Base-by-base conservation (phyloP, 2,329 filamentous ascomycete genomes). In the Penicillium sp. region DNA sequence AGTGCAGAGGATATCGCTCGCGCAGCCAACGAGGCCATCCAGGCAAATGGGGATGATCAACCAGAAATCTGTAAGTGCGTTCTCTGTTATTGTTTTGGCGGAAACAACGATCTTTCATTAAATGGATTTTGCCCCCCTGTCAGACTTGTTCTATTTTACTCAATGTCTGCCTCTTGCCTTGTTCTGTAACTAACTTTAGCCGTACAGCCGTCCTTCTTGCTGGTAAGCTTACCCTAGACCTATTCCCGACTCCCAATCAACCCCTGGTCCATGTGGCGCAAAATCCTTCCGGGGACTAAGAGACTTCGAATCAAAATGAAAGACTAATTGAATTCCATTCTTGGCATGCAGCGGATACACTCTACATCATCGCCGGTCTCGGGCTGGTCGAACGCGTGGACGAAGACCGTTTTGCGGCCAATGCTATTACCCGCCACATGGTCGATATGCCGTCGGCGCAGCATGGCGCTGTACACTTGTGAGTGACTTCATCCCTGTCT, bases 391-490 rank as follows among this genome's bases (percentile, higher is more conserved):
- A 76, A 2, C 63, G 71, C 42, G 65, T 71, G 20, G 65, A 65
- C 28, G 73, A 75, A n/a, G 64, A 71, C 35, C 47, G 67, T 5
- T 77, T 71, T 61, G 56, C 53, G 15, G 68, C 72, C 12, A 77
- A 77, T 55, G 65, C 63, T 17, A 69, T 76, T 39, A 77, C 75
- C 5, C 66, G 58, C 28, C 74, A 76, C 61, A 69, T 76, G 69
- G 68, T 69, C 3, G 60, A 58, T n/a, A 71, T 71, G 59, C 73
- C 74, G 0, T 75, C 73, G 0, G 67, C 75, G 2, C 69, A 72
- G 50, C 71, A 77, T 65, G 75, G 75, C 12, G 74, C 71, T 28
- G 53, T 77, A 38, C 75, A 77, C 55, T 77, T 77, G 74, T 75
- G 50, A 57, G 71, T 61, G 31, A 10, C 14, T 15, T 22, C 28